Evolutionary conservation across 139 green algal genomes (phyloP).

Genomic region (Bryopsis sp.): DNA sequence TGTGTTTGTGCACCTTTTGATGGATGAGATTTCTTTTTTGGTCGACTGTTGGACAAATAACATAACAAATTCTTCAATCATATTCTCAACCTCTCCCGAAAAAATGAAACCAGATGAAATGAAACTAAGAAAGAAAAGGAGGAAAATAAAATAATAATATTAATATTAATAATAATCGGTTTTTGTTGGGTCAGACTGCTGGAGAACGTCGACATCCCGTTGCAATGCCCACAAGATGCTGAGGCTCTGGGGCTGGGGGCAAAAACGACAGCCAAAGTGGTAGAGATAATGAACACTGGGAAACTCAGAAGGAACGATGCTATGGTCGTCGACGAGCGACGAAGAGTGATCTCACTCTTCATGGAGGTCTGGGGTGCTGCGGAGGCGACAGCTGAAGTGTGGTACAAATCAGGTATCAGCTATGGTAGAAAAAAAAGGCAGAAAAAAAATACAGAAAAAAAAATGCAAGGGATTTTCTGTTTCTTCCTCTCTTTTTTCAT

Average conservation of each 20-base stretch:
- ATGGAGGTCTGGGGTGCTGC: constrained; percentile 30
- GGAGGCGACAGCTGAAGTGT: constrained; percentile 24
- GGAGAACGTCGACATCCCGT: constrained; percentile 9
- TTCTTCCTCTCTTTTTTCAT: too few relatives aligned
- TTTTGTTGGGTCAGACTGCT: constrained; percentile 12
- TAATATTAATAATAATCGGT: background rate
- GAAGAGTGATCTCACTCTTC: constrained; percentile 8
- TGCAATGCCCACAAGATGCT: constrained; percentile 25
- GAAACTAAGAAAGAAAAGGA: background rate
- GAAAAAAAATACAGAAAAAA: too few relatives aligned
- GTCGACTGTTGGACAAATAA: background rate
- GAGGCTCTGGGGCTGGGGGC: constrained; percentile 21
- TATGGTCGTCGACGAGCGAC: constrained; percentile 15
- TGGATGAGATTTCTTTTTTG: background rate
- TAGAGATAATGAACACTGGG: constrained; percentile 31
- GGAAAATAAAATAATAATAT: background rate
- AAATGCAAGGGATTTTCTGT: too few relatives aligned
- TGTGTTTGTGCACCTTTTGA: background rate
- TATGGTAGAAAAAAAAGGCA: too few relatives aligned
- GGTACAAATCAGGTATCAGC: constrained; percentile 22
- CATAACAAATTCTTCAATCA: background rate
- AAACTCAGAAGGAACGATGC: constrained; percentile 14
- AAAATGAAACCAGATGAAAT: background rate
- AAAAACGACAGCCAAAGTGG: constrained; percentile 25
- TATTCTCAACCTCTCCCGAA: background rate